Conservation (phyloP, 352 stramenopile genomes). For the Globisporangium sylvaticum region DNA sequence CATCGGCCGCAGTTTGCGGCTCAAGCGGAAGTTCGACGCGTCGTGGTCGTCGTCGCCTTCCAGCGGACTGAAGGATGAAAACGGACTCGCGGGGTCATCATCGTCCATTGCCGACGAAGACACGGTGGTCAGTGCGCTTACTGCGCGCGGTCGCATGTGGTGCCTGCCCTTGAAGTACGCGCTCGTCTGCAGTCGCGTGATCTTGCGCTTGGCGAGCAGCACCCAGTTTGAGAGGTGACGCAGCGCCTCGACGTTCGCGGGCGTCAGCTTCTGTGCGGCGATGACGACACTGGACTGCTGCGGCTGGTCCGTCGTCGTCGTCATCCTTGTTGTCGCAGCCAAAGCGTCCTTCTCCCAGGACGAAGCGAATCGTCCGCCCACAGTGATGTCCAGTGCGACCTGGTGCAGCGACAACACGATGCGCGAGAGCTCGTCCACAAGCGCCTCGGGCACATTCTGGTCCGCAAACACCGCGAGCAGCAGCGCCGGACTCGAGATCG, state of each 20-base stretch:
- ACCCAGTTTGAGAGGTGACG: conserved; percentile 81
- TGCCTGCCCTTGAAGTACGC: conserved; percentile 24
- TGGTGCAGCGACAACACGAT: conserved; percentile 50
- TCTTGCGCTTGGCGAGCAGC: conserved; percentile 68
- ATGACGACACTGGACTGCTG: conserved; percentile 4
- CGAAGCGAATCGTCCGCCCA: conserved; percentile 31
- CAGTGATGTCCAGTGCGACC: conserved; percentile 44
- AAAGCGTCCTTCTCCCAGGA: conserved; percentile 3
- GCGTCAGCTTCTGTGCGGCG: conserved; percentile 25
- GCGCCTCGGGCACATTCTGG: conserved; percentile 26
- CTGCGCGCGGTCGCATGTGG: conserved; percentile 27
- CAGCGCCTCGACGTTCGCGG: conserved; percentile 70
- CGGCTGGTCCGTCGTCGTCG: not conserved
- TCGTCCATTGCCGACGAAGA: conserved; percentile 10
- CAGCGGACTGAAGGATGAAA: conserved; percentile 15
- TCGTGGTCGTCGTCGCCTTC: conserved; percentile 22
- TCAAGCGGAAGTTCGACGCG: conserved; percentile 53
- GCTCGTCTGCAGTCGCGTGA: conserved; percentile 47
- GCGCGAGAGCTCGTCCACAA: conserved; percentile 59
- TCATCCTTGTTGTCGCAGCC: not conserved
- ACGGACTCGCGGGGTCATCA: conserved; percentile 13
- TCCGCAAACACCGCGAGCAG: conserved; percentile 58
- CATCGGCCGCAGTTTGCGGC: conserved; percentile 74
- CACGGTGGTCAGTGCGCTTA: conserved; percentile 47
- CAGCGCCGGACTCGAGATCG: conserved; percentile 60